phyloP scores from a whole-genome alignment of 345 rosid genomes.

The Populus nigra region DNA sequence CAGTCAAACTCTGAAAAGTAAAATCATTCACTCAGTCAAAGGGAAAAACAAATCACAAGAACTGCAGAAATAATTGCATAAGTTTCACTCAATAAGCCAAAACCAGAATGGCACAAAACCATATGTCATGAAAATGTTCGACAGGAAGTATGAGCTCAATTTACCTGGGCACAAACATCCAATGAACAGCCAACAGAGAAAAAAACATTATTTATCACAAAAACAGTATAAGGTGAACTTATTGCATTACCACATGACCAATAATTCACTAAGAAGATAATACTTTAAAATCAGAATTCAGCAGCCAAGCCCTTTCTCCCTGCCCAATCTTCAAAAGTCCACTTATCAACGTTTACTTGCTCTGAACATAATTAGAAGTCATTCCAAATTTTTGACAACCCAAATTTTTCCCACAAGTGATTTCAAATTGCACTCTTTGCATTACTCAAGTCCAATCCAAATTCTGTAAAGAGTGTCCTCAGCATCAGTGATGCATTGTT shows the following conservation, averaged over 20 bases:
- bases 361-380: not conserved
- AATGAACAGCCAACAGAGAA: not conserved
- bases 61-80: not conserved
- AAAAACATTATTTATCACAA: not conserved
- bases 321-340: not conserved
- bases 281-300: not conserved
- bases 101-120: not conserved
- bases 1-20: slow-evolving; percentile 69
- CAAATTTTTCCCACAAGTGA: not conserved
- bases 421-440: not conserved
- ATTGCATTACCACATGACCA: not conserved
- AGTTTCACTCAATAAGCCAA: not conserved
- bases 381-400: not conserved
- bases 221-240: not conserved
- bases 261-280: not conserved
- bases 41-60: not conserved
- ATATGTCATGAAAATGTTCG: not conserved
- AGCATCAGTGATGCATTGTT: not conserved
- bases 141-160: not conserved
- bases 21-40: slow-evolving; percentile 10
- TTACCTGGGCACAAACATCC: not conserved
- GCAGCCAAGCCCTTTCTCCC: not conserved
- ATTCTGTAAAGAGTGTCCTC: not conserved
- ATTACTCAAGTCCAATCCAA: not conserved
- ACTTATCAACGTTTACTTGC: not conserved